Evolutionary conservation across 306 rosid species (phyloP).

Genomic region (Malus sylvestris): DNA sequence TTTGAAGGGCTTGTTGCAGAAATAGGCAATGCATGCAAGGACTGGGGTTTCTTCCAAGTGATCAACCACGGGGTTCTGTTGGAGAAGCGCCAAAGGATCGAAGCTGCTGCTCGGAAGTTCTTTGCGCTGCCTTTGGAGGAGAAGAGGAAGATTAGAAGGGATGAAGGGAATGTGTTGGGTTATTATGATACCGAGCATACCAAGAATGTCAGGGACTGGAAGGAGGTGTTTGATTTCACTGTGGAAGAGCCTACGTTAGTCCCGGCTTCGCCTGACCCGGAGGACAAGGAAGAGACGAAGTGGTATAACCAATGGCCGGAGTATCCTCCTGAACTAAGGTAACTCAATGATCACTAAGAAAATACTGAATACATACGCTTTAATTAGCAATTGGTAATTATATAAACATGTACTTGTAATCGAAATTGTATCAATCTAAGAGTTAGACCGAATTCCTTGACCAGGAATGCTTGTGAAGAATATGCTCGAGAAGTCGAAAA

Average conservation of each 20-base stretch:
- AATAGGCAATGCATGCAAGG: slow-evolving; percentile 45
- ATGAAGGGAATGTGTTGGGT: slow-evolving; percentile 24
- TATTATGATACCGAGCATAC: slow-evolving; percentile 58
- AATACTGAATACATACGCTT: no score
- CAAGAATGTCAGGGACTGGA: slow-evolving; percentile 76
- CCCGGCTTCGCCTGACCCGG: slow-evolving; percentile 26
- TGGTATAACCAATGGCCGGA: slow-evolving; percentile 45
- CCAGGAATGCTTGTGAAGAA: neutral
- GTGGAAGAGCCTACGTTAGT: slow-evolving; percentile 30
- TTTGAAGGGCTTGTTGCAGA: slow-evolving; percentile 25
- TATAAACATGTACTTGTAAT: neutral
- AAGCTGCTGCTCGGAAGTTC: slow-evolving; percentile 32
- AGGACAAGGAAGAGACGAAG: slow-evolving; percentile 24
- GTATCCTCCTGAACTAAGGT: slow-evolving; percentile 52
- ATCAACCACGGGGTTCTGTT: slow-evolving; percentile 53
- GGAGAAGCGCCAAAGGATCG: slow-evolving; percentile 21
- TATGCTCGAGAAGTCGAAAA: slow-evolving; percentile 14
- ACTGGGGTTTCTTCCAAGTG: slow-evolving; percentile 78
- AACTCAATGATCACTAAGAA: neutral
- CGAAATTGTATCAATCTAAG: no score
- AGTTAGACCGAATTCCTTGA: neutral
- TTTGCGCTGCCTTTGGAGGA: slow-evolving; percentile 50
- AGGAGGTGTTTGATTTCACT: slow-evolving; percentile 52
- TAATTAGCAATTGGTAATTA: no score
- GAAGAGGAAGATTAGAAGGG: slow-evolving; percentile 45